Base-by-base conservation (phyloP, 164 flowering plant species). In the Macadamia tetraphylla region DNA sequence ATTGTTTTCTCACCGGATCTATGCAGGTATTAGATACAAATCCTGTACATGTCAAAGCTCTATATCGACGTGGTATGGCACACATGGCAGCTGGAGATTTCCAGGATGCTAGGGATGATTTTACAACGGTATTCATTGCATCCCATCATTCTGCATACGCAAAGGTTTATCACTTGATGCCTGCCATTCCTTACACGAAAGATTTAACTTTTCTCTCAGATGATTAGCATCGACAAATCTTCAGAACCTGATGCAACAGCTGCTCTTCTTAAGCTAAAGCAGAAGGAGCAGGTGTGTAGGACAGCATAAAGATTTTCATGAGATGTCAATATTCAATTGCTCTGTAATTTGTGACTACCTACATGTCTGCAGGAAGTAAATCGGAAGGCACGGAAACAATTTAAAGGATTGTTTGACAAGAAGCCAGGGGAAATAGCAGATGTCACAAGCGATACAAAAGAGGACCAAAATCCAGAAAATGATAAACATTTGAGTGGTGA, bases 11-110 rank as follows among this genome's bases (percentile, higher is more conserved):
- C 42, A 49, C 55, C 74, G 67, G 60, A 67, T 57, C 58, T n/a
- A 60, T 76, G 67, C 79, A 94, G 98, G 98, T 95, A 17, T 67
- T 95, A 69, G 98, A 95, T 67, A 77, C 84, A 52, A 92, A 83
- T 66, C 99, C 99, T 64, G 84, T 77, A 31, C 95, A 89, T 74
- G 90, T 78, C 13, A 95, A 95, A 82, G 99, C 90, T 73, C 81
- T 95, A 11, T 95, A 95, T 74, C 91, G 98, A 18, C 97, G 98
- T 74, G 99, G 98, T 75, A 88, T 92, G 94, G 98, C 98, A 40
- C 85, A 85, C 83, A 86, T 92, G 93, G 75, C 84, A 51, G 86
- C 75, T 64, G 99, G 94, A 81, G 98, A 95, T 70, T 95, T 87
- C 71, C 91, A 90, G 67, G 97, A 95, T 77, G 98, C 99, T 68